phyloP scores from a whole-genome alignment of 106 monocot species.

The Dendrobium chrysotoxum region DNA sequence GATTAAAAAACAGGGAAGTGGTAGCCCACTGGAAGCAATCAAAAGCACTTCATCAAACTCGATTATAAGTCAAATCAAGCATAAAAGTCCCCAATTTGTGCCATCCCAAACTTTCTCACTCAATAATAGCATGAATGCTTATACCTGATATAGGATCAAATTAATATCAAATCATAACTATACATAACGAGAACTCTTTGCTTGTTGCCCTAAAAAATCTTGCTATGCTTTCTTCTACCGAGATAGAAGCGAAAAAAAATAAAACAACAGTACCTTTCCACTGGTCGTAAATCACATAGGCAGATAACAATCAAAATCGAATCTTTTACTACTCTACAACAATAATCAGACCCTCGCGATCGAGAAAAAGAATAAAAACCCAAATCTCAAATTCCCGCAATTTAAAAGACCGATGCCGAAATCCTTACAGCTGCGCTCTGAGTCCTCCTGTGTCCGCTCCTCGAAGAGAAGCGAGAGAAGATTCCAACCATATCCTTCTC shows the following conservation, averaged over 20 bases:
- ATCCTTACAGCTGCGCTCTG: conserved; percentile 15
- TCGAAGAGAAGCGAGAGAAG: conserved; percentile 14
- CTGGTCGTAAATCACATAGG: no score
- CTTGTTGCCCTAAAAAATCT: neutral
- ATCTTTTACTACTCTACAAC: neutral
- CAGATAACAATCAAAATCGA: no score
- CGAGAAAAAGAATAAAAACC: neutral
- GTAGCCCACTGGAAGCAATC: neutral
- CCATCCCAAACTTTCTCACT: neutral
- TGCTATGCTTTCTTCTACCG: neutral
- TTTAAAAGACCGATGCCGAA: neutral
- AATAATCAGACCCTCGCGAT: neutral
- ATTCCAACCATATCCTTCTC: conserved; percentile 8
- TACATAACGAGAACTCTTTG: neutral
- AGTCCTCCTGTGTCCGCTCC: conserved; percentile 14
- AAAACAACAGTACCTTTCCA: no score
- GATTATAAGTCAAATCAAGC: neutral
- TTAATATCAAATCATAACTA: neutral
- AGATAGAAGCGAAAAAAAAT: no score
- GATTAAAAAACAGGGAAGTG: no score
- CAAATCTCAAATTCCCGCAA: no score
- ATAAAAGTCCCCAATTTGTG: neutral
- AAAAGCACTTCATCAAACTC: neutral
- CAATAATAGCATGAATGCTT: neutral
- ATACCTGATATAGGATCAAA: neutral